Evolutionary conservation across 225 moss, liverwort and hornwort species (phyloP).

Genomic region (Marchantia paleacea): DNA sequence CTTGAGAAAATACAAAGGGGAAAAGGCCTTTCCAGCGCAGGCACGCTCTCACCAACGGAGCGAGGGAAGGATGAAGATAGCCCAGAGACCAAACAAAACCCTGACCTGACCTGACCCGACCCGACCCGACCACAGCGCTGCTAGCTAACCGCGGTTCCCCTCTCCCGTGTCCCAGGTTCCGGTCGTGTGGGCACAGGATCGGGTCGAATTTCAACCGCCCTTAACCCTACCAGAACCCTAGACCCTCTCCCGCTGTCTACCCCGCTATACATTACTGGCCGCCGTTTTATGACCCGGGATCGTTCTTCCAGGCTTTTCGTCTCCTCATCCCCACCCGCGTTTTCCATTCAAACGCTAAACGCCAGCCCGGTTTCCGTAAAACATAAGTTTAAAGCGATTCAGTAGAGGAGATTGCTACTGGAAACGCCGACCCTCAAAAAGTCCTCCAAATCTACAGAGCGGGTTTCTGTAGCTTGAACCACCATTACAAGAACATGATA

Average conservation of each 20-base stretch:
- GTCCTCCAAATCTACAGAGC: too few species aligned
- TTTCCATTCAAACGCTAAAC: not conserved
- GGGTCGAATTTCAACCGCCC: slow-evolving; percentile 9
- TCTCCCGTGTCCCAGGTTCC: not conserved
- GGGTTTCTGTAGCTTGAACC: too few species aligned
- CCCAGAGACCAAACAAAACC: slow-evolving; percentile 28
- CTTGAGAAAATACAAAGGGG: slow-evolving; percentile 22
- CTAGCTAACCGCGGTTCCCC: not conserved
- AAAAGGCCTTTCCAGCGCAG: not conserved
- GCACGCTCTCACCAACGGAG: not conserved
- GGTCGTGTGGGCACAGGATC: too few species aligned
- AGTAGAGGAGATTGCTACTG: too few species aligned
- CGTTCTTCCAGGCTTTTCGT: slow-evolving; percentile 8
- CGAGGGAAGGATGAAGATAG: slow-evolving; percentile 1
- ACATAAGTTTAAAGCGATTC: not conserved
- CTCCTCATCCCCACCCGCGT: not conserved
- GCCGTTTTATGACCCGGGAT: slow-evolving; percentile 5
- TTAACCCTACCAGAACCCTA: slow-evolving; percentile 26
- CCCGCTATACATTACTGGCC: slow-evolving; percentile 3
- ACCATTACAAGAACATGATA: too few species aligned
- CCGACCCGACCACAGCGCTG: not conserved
- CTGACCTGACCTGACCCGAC: slow-evolving; percentile 21
- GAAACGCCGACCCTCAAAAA: too few species aligned
- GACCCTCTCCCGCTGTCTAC: not conserved
- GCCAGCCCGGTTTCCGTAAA: not conserved